Base-by-base conservation (phyloP, 306 rosid genomes). In the Vigna radiata region DNA sequence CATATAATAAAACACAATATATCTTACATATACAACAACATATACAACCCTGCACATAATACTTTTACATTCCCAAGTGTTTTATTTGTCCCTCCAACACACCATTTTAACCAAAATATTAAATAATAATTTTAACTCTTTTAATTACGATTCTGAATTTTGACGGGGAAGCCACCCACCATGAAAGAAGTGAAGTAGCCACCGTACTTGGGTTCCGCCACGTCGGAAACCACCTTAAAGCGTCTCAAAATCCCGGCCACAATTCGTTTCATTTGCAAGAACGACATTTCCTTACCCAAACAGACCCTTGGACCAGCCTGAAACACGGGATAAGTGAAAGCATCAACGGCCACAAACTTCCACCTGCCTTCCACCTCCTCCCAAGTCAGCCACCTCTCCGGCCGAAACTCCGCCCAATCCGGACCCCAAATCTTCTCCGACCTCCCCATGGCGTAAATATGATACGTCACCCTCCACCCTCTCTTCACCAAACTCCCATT, bases 301-400 rank as follows among this genome's bases (percentile, higher is more conserved):
- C 97, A 93, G 1, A 89, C 73, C 81, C 97, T 88, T 0, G 95
- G 98, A 4, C 98, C 97, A 2, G 92, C 97, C 61, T 93, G 95
- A 66, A 93, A 93, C 63, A 91, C 98, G 4, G 92, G 87, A 29
- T 88, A 91, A 1, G 71, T 66, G 17, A 60, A 91, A 23, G 83
- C n/a, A 33, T 91, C 93, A 15, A 86, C 77, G 48, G 74, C 91
- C 29, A 81, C 82, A 4, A 91, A 91, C 16, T 19, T 82, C 96
- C 93, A 87, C 23, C 77, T 86, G 9, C 23, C 17, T 10, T 31
- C 77, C 8, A 15, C 12, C 43, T 33, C 75, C 8, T 37, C 86
- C 36, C 47, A 36, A 58, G 66, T 75, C 84, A 93, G 36, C 97
- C 96, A 93, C 79, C 94, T 53, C 75, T 89, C 94, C 0, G 94